These are phyloP conservation scores for Sonneratia caseolaris DNA, from an alignment of 345 rosid species.

Conservation along the genomic window DNA sequence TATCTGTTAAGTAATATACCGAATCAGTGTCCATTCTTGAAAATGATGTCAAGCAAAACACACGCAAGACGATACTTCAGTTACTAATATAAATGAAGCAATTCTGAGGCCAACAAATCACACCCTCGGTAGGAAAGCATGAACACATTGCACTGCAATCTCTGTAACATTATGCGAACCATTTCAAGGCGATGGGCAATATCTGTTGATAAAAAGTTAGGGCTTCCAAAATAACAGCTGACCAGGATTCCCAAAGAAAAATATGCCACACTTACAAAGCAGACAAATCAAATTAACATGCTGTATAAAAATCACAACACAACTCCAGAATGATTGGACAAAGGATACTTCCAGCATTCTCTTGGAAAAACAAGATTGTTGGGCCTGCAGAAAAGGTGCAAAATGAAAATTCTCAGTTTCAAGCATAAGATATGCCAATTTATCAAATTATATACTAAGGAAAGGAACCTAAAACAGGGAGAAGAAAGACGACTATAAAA, in stretches of 20 bases:
- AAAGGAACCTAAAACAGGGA: not conserved
- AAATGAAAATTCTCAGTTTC: not conserved
- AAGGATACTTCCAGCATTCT: constrained; percentile 99
- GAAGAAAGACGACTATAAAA: not conserved
- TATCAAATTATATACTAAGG: not conserved
- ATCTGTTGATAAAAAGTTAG: constrained; percentile 54
- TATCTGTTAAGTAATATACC: constrained; percentile 32
- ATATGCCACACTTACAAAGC: not conserved
- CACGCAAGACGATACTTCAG: constrained; percentile 4
- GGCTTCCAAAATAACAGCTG: constrained; percentile 18
- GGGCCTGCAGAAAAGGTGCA: constrained; percentile 64
- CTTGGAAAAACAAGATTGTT: constrained; percentile 91
- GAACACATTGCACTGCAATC: constrained; percentile 85
- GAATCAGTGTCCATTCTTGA: not conserved
- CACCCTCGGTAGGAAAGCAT: constrained; percentile 99
- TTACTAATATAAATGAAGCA: not conserved
- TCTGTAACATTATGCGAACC: constrained; percentile 83
- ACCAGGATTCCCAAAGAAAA: not conserved
- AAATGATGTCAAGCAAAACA: not conserved
- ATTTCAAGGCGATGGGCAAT: constrained; percentile 98
- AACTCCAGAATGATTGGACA: not conserved
- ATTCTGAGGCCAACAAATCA: constrained; percentile 6
- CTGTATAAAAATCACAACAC: not conserved
- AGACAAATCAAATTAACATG: not conserved
- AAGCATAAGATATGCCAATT: not conserved